Conservation (phyloP, 2,329 filamentous ascomycete species). For the Xylariaceae sp. region DNA sequence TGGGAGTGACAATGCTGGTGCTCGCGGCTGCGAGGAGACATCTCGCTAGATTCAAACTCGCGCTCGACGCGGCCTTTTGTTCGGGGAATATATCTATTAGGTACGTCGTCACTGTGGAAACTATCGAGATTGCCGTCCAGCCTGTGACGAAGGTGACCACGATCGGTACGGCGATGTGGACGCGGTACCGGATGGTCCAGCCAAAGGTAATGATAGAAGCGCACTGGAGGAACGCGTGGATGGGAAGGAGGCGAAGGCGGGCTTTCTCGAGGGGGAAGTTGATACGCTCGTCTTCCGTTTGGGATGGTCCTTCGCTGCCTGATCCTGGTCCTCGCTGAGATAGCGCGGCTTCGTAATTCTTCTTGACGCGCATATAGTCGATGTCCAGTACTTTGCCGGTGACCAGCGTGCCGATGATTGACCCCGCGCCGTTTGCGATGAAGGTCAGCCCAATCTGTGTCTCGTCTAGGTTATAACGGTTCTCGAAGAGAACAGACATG, state of each 20-base stretch:
- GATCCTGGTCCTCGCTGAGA: not conserved
- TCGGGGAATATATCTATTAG: slow-evolving; percentile 51
- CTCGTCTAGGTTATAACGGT: slow-evolving; percentile 40
- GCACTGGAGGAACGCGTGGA: slow-evolving; percentile 44
- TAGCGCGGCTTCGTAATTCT: slow-evolving; percentile 24
- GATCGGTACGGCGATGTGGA: slow-evolving; percentile 48
- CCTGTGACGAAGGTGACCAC: slow-evolving; percentile 49
- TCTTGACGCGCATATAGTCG: slow-evolving; percentile 45
- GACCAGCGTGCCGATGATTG: slow-evolving; percentile 49
- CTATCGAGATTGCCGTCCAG: slow-evolving; percentile 47
- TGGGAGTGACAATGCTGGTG: slow-evolving; percentile 47
- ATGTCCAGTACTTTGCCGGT: slow-evolving; percentile 50
- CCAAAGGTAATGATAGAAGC: slow-evolving; percentile 47
- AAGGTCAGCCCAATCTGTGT: slow-evolving; percentile 49
- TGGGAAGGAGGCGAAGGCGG: slow-evolving; percentile 45
- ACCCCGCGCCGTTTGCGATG: slow-evolving; percentile 52
- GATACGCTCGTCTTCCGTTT: slow-evolving; percentile 9
- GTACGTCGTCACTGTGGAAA: slow-evolving; percentile 48
- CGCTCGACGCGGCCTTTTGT: slow-evolving; percentile 48
- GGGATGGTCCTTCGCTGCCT: not conserved
- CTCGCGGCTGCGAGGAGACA: slow-evolving; percentile 50
- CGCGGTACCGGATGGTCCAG: slow-evolving; percentile 47
- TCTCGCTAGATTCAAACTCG: slow-evolving; percentile 49
- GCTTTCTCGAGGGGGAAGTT: slow-evolving; percentile 48
- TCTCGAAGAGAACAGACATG: slow-evolving; percentile 47